Percentiles rank a stretch among this genome's conserved stretches.
Conservation (phyloP, 2,329 filamentous ascomycete species). For the Lachnum nothofagi region DNA sequence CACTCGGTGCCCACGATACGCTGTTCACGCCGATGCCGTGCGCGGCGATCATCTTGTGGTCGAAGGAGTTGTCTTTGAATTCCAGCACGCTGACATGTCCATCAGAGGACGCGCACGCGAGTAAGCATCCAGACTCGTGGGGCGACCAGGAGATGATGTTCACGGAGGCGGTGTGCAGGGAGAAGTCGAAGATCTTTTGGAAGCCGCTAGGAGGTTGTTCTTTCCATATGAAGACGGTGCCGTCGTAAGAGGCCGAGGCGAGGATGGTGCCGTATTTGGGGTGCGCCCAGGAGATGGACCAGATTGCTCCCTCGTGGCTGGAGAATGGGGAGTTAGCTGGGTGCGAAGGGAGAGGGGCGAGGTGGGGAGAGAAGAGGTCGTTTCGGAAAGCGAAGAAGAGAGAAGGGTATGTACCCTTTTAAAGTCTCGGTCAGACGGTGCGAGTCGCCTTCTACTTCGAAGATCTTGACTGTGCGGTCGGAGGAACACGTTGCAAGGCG, state of each 20-base stretch:
- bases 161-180: conserved; percentile 89
- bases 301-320: conserved; percentile 94
- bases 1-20: conserved; percentile 89
- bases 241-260: conserved; percentile 91
- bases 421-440: conserved; percentile 88
- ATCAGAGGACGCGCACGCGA: conserved; percentile 91
- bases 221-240: conserved; percentile 97
- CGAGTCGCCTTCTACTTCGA: conserved; percentile 90
- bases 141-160: conserved; percentile 98
- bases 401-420: conserved; percentile 63
- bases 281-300: conserved; percentile 97
- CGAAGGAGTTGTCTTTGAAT: conserved; percentile 93
- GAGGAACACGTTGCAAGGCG: conserved; percentile 95
- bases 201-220: conserved; percentile 66
- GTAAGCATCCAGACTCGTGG: conserved; percentile 87
- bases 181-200: conserved; percentile 86
- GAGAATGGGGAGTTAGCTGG: conserved; percentile 17
- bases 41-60: conserved; percentile 81
- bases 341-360: conserved; percentile 1
- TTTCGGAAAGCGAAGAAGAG: background rate
- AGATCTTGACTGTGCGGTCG: conserved; percentile 98
- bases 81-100: conserved; percentile 91
- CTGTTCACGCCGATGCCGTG: conserved; percentile 94
- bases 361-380: background rate
- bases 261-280: conserved; percentile 98